Evolutionary conservation across 768 basidiomycete species (phyloP), one percentile per base, ranked within the genome.

Genomic region (Pulveroboletus ravenelii): DNA sequence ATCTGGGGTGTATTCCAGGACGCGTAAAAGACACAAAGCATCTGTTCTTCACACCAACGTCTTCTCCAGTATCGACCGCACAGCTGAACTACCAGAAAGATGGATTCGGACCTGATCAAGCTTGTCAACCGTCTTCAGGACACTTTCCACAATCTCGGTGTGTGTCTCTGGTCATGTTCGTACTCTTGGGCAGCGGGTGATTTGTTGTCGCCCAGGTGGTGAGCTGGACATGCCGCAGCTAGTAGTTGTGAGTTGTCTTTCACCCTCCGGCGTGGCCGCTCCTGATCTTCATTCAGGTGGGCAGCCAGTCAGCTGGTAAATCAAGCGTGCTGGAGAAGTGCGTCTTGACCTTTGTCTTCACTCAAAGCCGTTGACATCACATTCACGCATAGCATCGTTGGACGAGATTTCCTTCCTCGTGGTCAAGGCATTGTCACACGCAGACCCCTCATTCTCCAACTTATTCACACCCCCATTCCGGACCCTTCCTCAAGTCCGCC

Each of bases 251-350:
- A 55, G 89, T 82, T 27, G 17, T 27, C 32, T 36, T 40, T 43
- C 17, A 6, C 17, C 5, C 5, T 41, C 5, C 3, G 7, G 23
- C 5, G 13, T 38, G 27, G 3, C 32, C 20, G 1, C 17, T 20
- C 10, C 51, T 50, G 12, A 57, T 45, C 18, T 47, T 31, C 31
- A 20, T 37, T 49, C 41, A 94, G 92, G 92, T 97, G 62, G 94
- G 94, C 51, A 94, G 93, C 60, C 94, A 97, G 72, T 96, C 93
- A 36, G 85, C 93, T 30, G 94, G 94, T 54, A 97, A 96, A 75
- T 96, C 93, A 32, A 92, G 90, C 68, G 91, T 93, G 47, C 80
- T 98, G 49, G 94, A 98, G 73, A 98, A 89, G 93, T 93, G 60
- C 61, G 88, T 78, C 40, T 18, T 10, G 10, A 35, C 12, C 23